Evolutionary conservation across 1,284 basidiomycete genomes (phyloP).

Genomic region (Mycena citricolor): DNA sequence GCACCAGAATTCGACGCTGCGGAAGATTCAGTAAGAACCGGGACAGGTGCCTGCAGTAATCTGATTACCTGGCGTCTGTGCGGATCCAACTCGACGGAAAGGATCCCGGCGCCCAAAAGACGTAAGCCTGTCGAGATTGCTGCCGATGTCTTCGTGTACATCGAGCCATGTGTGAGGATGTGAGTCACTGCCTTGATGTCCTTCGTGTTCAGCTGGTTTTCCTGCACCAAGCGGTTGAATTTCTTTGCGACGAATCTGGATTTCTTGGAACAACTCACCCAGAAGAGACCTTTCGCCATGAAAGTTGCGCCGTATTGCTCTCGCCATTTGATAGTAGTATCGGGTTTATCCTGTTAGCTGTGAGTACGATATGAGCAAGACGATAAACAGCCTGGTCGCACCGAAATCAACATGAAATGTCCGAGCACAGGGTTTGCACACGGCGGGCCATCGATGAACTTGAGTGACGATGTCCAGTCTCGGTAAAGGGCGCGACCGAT

Average conservation of each 20-base stretch:
- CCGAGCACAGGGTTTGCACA: too few species aligned
- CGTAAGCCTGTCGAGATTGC: neutral
- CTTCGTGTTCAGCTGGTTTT: constrained; percentile 6
- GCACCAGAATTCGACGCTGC: constrained; percentile 7
- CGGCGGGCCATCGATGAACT: too few species aligned
- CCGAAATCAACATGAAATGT: too few species aligned
- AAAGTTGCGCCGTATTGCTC: constrained; percentile 9
- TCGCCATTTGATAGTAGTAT: constrained; percentile 12
- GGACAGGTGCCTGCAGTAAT: neutral
- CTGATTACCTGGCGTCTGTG: constrained; percentile 15
- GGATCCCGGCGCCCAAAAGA: constrained; percentile 11
- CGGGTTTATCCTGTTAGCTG: constrained; percentile 8
- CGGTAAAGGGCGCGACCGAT: too few species aligned
- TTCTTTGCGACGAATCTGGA: too few species aligned
- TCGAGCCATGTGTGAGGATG: constrained; percentile 6
- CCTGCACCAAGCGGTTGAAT: neutral
- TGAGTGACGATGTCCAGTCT: too few species aligned
- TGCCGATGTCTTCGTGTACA: constrained; percentile 12
- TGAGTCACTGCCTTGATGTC: constrained; percentile 17
- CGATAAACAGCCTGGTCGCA: too few species aligned
- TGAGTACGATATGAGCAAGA: too few species aligned
- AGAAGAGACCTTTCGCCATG: constrained; percentile 6
- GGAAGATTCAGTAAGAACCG: neutral
- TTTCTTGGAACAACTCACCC: constrained; percentile 1
- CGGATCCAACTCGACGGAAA: constrained; percentile 6